phyloP scores from a whole-genome alignment of 306 rosid species.

The Rosa lucieae region DNA sequence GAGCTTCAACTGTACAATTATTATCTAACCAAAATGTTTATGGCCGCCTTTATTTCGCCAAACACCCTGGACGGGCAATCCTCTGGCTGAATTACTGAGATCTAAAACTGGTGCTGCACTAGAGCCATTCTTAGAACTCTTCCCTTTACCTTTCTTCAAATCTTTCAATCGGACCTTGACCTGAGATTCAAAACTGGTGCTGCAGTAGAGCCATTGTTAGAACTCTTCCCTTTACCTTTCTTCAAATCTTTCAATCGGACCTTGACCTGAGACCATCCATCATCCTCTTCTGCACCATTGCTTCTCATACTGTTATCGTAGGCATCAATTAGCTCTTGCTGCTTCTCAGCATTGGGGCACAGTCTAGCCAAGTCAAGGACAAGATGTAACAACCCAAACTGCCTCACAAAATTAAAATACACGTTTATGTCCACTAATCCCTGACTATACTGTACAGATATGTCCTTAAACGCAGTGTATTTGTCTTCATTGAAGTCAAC shows the following conservation, averaged over 20 bases:
- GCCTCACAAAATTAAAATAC: constrained; percentile 69
- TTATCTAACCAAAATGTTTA: constrained; percentile 36
- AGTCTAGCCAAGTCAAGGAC: constrained; percentile 79
- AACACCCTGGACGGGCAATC: constrained; percentile 77
- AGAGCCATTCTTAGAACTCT: constrained; percentile 51
- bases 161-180: constrained; percentile 33
- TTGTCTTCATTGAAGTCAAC: constrained; percentile 76
- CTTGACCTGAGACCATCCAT: constrained; percentile 31
- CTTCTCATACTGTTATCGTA: constrained; percentile 51
- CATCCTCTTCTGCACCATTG: constrained; percentile 40
- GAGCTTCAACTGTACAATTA: not conserved
- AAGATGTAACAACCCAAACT: constrained; percentile 84
- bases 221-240: constrained; percentile 68
- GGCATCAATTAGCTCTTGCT: constrained; percentile 66
- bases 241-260: constrained; percentile 41
- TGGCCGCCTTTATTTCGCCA: constrained; percentile 76
- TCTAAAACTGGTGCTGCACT: constrained; percentile 45
- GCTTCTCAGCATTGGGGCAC: constrained; percentile 74
- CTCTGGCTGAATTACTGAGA: constrained; percentile 41
- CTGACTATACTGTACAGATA: constrained; percentile 76
- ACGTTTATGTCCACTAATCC: constrained; percentile 59
- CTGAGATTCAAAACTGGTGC: constrained; percentile 23
- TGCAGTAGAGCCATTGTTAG: constrained; percentile 46
- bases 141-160: constrained; percentile 70
- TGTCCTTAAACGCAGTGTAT: constrained; percentile 64